Evolutionary conservation across 2,329 filamentous ascomycete species (phyloP), one percentile per base, ranked within the genome.

Genomic region (Tothia fuscella): DNA sequence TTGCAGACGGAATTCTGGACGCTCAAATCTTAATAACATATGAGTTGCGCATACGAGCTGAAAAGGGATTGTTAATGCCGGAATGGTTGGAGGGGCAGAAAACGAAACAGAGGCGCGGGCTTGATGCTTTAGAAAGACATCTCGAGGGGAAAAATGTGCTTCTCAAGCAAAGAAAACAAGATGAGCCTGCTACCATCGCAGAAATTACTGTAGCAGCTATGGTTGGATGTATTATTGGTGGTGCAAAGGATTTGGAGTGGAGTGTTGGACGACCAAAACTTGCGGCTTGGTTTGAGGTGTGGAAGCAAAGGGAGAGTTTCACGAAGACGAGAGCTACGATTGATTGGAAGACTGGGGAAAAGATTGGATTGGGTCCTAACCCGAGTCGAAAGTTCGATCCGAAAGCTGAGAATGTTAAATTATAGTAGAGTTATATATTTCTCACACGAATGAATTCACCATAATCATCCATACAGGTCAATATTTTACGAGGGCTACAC

Each of bases 51-150:
- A 54, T 58, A 25, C 49, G 54, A 2, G 51, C 53, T 24, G 47
- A 49, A 24, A 47, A 47, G 4, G 48, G 49, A 1, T 14, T 58
- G 4, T 45, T 45, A 12, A 53, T 56, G 14, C 44, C 49, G 7
- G 52, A 53, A 24, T 58, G 55, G 54, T 45, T 56, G 4, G 49
- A 53, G 25, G 54, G 54, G 3, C 55, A 57, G 36, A 50, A 49
- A 34, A 38, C 37, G 25, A 57, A 58, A 47, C 55, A 56, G 4
- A 1, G 47, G 9, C 41, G 55, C 1, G 52, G 45, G 6, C 35
- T 58, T 9, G 51, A 56, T 43, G 42, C 49, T 6, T 47, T 58
- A 4, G 53, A 57, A 26, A 24, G 12, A 24, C 51, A 52, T 3
- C 50, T 42, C 1, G 44, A 37, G 13, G 44, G 46, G 2, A 48